Evolutionary conservation across 2,329 filamentous ascomycete genomes (phyloP), one percentile per base, ranked within the genome.

Genomic region (Xylariomycetidae sp.): DNA sequence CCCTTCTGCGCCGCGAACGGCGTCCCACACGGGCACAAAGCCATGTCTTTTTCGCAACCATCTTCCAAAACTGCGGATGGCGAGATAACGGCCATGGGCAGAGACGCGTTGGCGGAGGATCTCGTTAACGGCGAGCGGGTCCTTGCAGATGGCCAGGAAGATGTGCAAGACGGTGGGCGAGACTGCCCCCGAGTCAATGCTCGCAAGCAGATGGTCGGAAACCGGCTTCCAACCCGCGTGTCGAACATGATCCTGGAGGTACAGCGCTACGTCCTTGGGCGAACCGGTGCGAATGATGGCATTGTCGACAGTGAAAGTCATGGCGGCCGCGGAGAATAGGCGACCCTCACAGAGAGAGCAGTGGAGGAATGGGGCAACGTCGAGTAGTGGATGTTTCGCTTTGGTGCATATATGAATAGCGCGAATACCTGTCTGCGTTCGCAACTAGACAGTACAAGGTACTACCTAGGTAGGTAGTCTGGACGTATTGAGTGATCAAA

Each of bases 61-160:
- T 19, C 39, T 44, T 12, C 31, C 43, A 27, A 48, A 39, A 8
- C 30, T 34, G 10, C 30, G 22, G 16, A 47, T 44, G 28, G 44
- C 42, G 4, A 39, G 16, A 15, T 30, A 31, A n/a, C 42, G 35
- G 9, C 22, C 30, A 16, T 38, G n/a, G 16, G 29, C 22, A 9
- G 46, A 49, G 2, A 20, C 17, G 9, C 28, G 19, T 19, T 44
- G 42, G 12, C 10, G 15, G 19, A 46, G 32, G 20, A 36, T 32
- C 14, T 26, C 31, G 13, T 34, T 34, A 19, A 47, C 29, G 13
- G 36, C 33, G n/a, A 15, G 7, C 6, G 37, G 28, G 10, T 42
- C 23, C 10, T 37, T 40, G 32, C 37, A 47, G 16, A 41, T 34
- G 14, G 29, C 19, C 13, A 49, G 38, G 31, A 43, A 49, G 19